phyloP scores from a whole-genome alignment of 106 monocot genomes.

The Dendrobium officinale region DNA sequence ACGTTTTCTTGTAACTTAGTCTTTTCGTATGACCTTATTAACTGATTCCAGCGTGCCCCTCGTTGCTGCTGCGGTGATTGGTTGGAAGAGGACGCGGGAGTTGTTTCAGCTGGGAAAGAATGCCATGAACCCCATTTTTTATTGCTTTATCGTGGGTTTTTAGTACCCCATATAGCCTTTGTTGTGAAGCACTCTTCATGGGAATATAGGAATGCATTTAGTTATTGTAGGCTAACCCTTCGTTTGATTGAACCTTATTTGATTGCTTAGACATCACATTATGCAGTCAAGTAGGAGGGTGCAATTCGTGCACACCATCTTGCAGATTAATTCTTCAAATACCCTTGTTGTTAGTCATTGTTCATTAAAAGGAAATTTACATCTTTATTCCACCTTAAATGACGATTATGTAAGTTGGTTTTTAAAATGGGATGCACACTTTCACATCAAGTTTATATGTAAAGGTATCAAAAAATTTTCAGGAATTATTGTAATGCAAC shows the following conservation, averaged over 20 bases:
- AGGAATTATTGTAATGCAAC: not conserved
- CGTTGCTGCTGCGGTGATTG: not conserved
- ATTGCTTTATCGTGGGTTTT: not conserved
- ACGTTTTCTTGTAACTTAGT: not conserved
- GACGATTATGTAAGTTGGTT: not conserved
- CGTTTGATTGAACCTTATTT: not conserved
- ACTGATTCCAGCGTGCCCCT: not conserved
- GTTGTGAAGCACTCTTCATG: not conserved
- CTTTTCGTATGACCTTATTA: not conserved
- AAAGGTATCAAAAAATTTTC: not conserved
- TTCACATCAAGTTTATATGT: not conserved
- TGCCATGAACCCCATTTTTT: not conserved
- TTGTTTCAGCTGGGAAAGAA: not conserved
- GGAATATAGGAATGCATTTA: not conserved
- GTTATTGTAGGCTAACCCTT: not conserved
- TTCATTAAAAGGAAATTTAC: not conserved
- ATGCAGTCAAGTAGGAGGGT: not conserved
- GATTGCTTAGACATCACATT: not conserved
- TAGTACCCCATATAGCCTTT: not conserved
- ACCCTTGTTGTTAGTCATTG: not conserved
- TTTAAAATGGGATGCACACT: not conserved
- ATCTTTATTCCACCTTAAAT: not conserved
- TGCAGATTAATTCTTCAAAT: too few relatives aligned
- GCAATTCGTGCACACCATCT: not conserved
- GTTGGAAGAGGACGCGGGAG: too few relatives aligned